Percentiles rank a stretch among this genome's conserved stretches.
phyloP scores from a whole-genome alignment of 805 yeast genomes.

The Brettanomyces anomalus region DNA sequence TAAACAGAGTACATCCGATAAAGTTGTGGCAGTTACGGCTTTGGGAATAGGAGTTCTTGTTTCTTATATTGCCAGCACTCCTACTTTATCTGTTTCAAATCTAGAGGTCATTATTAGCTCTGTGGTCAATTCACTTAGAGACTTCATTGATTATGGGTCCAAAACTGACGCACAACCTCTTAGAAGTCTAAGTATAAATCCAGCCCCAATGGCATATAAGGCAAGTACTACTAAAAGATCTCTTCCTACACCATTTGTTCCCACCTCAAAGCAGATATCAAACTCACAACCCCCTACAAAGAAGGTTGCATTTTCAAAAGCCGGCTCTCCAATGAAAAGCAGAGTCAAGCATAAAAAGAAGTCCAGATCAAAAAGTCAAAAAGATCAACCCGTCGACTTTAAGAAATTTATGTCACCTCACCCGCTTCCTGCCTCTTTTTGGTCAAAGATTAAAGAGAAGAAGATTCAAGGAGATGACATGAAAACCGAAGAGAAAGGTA shows the following conservation, averaged over 20 bases:
- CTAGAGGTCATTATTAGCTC: slow-evolving; percentile 14
- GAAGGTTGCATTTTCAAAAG: no score
- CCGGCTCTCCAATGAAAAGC: neutral
- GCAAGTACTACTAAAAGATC: no score
- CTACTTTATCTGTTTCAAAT: slow-evolving; percentile 10
- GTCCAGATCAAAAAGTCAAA: neutral
- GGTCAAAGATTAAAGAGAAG: slow-evolving; percentile 1
- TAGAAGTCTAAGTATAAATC: no score
- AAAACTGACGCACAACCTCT: no score
- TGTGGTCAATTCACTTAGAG: slow-evolving; percentile 12
- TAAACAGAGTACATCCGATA: neutral
- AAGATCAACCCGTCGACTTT: slow-evolving; percentile 5
- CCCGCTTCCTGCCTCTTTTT: slow-evolving; percentile 10
- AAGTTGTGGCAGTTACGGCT: slow-evolving; percentile 14
- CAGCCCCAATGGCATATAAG: no score
- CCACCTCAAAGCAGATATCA: no score
- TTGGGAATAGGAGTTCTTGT: slow-evolving; percentile 33
- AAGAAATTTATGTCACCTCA: slow-evolving; percentile 12
- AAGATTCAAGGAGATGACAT: no score
- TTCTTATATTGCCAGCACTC: slow-evolving; percentile 23
- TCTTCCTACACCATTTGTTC: no score
- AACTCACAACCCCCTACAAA: no score
- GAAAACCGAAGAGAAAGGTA: no score
- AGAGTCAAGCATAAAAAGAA: slow-evolving; percentile 1
- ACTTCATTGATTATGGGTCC: neutral